Evolutionary conservation across 495 filamentous ascomycete genomes (phyloP).

Genomic region (Umbilicaria muhlenbergii): DNA sequence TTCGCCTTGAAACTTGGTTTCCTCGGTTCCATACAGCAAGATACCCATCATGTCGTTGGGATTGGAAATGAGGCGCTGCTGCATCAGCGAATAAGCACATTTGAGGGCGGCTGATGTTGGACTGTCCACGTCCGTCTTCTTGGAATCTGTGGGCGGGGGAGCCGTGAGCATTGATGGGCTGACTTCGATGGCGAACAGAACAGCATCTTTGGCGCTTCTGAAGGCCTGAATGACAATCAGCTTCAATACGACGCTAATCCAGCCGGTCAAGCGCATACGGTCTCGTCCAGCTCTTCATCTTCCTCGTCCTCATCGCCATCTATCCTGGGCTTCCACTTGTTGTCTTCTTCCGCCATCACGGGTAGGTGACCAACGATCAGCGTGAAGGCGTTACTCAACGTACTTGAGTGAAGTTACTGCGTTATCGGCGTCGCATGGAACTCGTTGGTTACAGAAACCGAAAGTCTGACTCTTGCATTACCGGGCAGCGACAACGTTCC

Average conservation of each 20-base stretch:
- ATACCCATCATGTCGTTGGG: conserved; percentile 97
- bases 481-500: no score
- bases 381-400: no score
- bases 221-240: conserved; percentile 47
- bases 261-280: conserved; percentile 27
- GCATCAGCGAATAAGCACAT: conserved; percentile 89
- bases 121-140: conserved; percentile 57
- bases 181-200: conserved; percentile 91
- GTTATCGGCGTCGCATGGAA: no score
- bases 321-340: conserved; percentile 20
- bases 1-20: conserved; percentile 65
- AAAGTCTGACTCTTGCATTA: no score
- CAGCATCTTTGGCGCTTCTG: conserved; percentile 85
- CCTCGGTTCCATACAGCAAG: conserved; percentile 80
- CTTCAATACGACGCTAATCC: conserved; percentile 2
- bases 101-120: conserved; percentile 73
- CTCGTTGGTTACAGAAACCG: no score
- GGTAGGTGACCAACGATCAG: not conserved
- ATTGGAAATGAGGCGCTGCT: conserved; percentile 93
- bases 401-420: no score
- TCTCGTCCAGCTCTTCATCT: conserved; percentile 60
- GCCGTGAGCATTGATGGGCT: conserved; percentile 73
- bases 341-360: conserved; percentile 28
- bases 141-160: conserved; percentile 46
- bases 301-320: conserved; percentile 47